A percentile compares a stretch with the other conserved stretches of the same genome.
phyloP scores from a whole-genome alignment of 2,329 filamentous ascomycete species.

The Aureobasidium sp. region DNA sequence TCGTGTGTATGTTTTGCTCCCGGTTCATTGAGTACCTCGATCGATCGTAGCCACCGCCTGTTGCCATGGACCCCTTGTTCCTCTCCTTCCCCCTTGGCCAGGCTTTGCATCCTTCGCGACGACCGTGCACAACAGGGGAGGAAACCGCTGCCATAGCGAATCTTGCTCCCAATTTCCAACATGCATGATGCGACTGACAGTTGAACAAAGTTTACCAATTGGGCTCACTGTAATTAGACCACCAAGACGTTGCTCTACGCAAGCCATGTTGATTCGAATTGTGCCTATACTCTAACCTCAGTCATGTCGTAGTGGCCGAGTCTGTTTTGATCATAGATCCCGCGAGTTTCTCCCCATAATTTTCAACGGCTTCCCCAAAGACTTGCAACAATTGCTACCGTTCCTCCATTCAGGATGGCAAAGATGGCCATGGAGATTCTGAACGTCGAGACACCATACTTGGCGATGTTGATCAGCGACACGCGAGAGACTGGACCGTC shows the following conservation, averaged over 20 bases:
- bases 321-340: neutral
- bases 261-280: neutral
- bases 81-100: slow-evolving; percentile 2
- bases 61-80: slow-evolving; percentile 7
- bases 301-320: neutral
- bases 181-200: neutral
- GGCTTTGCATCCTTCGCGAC: slow-evolving; percentile 7
- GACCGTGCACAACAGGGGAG: slow-evolving; percentile 6
- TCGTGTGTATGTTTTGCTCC: neutral
- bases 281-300: neutral
- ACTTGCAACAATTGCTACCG: neutral
- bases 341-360: slow-evolving; percentile 1
- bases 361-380: neutral
- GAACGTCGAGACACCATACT: neutral
- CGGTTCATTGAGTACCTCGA: neutral
- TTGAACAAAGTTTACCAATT: neutral
- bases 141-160: neutral
- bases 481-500: neutral
- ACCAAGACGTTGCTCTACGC: neutral
- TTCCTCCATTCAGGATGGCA: neutral
- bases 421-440: neutral
- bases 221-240: slow-evolving; percentile 1
- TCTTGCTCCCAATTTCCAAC: neutral
- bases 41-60: slow-evolving; percentile 2
- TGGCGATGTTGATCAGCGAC: neutral